phyloP scores from a whole-genome alignment of 441 rosid species.

The Corymbia calophylla region DNA sequence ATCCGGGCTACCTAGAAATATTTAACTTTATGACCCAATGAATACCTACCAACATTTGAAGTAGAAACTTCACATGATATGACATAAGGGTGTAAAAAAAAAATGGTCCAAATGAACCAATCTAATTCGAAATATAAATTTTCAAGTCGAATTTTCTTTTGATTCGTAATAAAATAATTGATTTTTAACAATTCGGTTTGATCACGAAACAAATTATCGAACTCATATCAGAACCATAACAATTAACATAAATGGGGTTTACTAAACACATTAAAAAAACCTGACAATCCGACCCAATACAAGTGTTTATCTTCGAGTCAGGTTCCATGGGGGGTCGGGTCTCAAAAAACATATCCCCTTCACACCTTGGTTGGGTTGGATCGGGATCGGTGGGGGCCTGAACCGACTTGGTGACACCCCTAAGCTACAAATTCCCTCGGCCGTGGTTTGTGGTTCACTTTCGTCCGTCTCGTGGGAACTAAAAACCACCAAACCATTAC shows the following conservation, averaged over 20 bases:
- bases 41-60: not conserved
- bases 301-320: not conserved
- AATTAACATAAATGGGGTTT: not conserved
- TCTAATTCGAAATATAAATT: too few relatives aligned
- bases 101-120: accelerated
- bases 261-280: not conserved
- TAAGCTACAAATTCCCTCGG: not conserved
- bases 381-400: not conserved
- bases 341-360: not conserved
- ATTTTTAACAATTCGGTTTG: accelerated
- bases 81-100: not conserved
- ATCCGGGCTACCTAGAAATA: not conserved
- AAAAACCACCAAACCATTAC: not conserved
- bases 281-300: not conserved
- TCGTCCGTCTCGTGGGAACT: not conserved
- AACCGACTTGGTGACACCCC: not conserved
- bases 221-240: not conserved
- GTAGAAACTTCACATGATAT: not conserved
- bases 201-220: not conserved
- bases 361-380: not conserved
- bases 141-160: not conserved
- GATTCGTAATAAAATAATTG: not conserved
- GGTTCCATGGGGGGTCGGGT: not conserved
- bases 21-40: not conserved
- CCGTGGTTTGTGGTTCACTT: not conserved